A percentile compares a stretch with the other conserved stretches of the same genome.
Conservation (phyloP, 2,329 filamentous ascomycete genomes). For the Aspergillus terreus region DNA sequence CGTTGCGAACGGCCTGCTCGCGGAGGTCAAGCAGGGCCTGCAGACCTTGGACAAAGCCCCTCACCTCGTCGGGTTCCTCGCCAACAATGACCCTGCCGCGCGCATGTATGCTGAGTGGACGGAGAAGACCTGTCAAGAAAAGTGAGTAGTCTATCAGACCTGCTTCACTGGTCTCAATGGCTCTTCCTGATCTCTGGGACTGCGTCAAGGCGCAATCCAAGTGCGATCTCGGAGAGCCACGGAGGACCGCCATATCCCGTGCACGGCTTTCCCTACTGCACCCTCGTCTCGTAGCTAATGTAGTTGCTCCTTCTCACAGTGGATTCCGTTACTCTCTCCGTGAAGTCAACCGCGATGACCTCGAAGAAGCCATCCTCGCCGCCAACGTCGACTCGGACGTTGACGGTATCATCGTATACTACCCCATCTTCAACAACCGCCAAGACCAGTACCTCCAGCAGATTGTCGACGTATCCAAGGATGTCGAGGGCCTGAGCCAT, state of each 20-base stretch:
- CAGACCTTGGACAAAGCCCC: conserved; percentile 69
- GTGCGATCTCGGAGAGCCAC: conserved; percentile 14
- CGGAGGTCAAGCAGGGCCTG: conserved; percentile 73
- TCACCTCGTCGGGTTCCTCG: conserved; percentile 83
- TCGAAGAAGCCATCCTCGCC: conserved; percentile 82
- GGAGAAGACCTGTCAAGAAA: conserved; percentile 90
- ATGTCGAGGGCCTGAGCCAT: conserved; percentile 92
- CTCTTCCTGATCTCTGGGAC: conserved; percentile 7
- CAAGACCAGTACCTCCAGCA: conserved; percentile 97
- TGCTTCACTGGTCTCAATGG: conserved; percentile 2
- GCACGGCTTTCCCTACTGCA: background rate
- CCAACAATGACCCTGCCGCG: conserved; percentile 86
- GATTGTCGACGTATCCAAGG: conserved; percentile 83
- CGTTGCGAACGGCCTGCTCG: conserved; percentile 76
- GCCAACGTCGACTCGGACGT: conserved; percentile 76
- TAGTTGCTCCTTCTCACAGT: conserved; percentile 44
- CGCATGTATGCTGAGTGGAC: conserved; percentile 96
- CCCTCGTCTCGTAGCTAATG: conserved; percentile 18
- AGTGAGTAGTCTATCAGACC: conserved; percentile 59
- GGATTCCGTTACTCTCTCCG: conserved; percentile 87
- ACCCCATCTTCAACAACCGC: conserved; percentile 87
- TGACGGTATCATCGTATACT: conserved; percentile 95
- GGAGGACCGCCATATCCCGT: background rate
- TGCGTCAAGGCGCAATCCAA: background rate
- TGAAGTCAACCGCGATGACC: conserved; percentile 76